These are phyloP conservation scores for Aspergillus indologenus DNA, from an alignment of 495 filamentous ascomycete genomes.

Conservation along the genomic window DNA sequence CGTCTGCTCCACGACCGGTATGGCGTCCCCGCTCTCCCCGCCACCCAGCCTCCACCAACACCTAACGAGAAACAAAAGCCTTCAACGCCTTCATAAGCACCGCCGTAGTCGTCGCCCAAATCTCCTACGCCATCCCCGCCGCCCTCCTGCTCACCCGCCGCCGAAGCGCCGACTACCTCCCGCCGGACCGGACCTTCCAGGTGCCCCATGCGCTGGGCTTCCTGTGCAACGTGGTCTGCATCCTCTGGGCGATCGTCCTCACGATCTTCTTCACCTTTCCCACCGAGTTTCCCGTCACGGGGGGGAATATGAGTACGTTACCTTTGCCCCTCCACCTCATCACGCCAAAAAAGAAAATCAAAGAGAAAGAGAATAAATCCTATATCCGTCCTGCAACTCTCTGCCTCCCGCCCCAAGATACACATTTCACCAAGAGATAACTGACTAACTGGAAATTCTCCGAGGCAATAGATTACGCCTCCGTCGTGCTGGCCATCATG, in stretches of 20 bases:
- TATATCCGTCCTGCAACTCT: no score
- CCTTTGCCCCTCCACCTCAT: no score
- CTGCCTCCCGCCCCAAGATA: no score
- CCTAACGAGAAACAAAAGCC: slow-evolving; percentile 8
- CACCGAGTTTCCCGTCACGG: slow-evolving; percentile 20
- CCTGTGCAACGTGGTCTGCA: slow-evolving; percentile 15
- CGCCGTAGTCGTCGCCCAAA: slow-evolving; percentile 25
- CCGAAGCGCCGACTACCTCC: slow-evolving; percentile 16
- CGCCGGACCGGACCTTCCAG: slow-evolving; percentile 14
- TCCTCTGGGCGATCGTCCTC: slow-evolving; percentile 20
- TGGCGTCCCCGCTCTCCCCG: no score
- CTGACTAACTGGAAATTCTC: not conserved
- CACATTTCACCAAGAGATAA: no score
- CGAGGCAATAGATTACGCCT: slow-evolving; percentile 33
- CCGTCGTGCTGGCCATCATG: slow-evolving; percentile 29
- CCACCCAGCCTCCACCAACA: no score
- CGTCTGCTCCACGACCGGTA: slow-evolving; percentile 29
- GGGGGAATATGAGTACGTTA: slow-evolving; percentile 29
- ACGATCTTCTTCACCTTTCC: slow-evolving; percentile 29
- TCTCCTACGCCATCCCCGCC: slow-evolving; percentile 29
- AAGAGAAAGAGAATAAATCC: no score
- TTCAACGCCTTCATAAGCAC: slow-evolving; percentile 33
- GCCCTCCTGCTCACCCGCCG: slow-evolving; percentile 19
- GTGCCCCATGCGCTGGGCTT: slow-evolving; percentile 22
- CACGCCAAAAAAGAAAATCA: no score